Evolutionary conservation across 1,139 yeast species (phyloP).

Genomic region (Scheffersomyces insectosa): DNA sequence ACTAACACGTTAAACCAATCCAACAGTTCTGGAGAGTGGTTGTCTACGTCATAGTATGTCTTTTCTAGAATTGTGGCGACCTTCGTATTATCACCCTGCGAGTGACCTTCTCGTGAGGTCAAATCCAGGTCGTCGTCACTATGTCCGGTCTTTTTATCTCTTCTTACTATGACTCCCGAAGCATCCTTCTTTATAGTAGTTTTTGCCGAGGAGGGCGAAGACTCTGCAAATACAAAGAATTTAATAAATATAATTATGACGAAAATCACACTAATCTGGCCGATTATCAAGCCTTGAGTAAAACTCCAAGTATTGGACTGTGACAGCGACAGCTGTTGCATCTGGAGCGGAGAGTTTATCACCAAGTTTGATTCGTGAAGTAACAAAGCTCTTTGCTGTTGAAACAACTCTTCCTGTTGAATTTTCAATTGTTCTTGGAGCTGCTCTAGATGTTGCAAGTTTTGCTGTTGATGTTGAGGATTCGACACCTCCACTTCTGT

Average conservation of each 20-base stretch:
- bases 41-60: conserved; percentile 87
- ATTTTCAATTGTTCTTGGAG: conserved; percentile 30
- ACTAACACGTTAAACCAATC: conserved; percentile 96
- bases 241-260: conserved; percentile 75
- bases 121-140: conserved; percentile 10
- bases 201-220: conserved; percentile 38
- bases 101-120: background rate
- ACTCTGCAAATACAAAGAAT: conserved; percentile 86
- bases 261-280: conserved; percentile 81
- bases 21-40: conserved; percentile 84
- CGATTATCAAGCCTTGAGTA: conserved; percentile 75
- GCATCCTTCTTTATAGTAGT: conserved; percentile 29
- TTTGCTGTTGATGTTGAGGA: background rate
- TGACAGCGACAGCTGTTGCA: background rate
- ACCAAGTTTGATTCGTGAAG: conserved; percentile 14
- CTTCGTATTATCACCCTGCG: conserved; percentile 6
- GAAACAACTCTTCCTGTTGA: conserved; percentile 36
- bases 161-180: conserved; percentile 34
- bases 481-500: no score
- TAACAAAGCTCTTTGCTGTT: conserved; percentile 30
- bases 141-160: conserved; percentile 22
- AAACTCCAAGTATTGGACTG: conserved; percentile 55
- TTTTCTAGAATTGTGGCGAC: conserved; percentile 70
- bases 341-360: background rate
- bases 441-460: conserved; percentile 14